A percentile compares a stretch with the other conserved stretches of the same genome.
These are phyloP conservation scores for Williopsis jadinii DNA, from an alignment of 1,139 yeast species.

Conservation along the genomic window DNA sequence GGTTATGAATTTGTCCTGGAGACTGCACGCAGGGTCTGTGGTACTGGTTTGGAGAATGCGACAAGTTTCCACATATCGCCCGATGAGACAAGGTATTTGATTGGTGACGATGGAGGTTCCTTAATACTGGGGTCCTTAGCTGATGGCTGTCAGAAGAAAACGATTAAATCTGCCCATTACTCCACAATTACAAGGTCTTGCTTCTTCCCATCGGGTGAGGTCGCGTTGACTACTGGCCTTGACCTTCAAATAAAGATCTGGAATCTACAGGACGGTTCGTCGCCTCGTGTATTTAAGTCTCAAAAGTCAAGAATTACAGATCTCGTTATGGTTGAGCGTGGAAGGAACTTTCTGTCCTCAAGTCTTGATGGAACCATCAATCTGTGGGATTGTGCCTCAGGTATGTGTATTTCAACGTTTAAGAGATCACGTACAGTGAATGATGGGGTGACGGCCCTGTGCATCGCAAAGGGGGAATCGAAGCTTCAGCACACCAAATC, in stretches of 20 bases:
- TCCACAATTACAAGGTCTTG: constrained; percentile 33
- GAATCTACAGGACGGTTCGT: constrained; percentile 40
- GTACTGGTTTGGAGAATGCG: constrained; percentile 1
- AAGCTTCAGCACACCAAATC: neutral
- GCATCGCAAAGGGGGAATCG: constrained; percentile 9
- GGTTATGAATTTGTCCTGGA: neutral
- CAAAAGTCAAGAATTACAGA: constrained; percentile 42
- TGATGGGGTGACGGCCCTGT: constrained; percentile 28
- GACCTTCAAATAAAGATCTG: constrained; percentile 55
- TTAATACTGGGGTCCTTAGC: constrained; percentile 23
- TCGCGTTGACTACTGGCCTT: constrained; percentile 44
- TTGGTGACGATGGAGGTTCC: constrained; percentile 41
- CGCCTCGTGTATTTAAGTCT: constrained; percentile 41
- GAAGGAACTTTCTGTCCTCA: constrained; percentile 54
- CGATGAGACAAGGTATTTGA: constrained; percentile 24
- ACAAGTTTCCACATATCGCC: constrained; percentile 30
- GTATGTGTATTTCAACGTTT: constrained; percentile 35
- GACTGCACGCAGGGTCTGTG: neutral
- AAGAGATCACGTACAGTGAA: constrained; percentile 27
- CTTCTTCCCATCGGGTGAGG: constrained; percentile 58
- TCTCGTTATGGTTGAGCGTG: constrained; percentile 46
- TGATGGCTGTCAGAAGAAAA: constrained; percentile 2
- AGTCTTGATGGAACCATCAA: constrained; percentile 46
- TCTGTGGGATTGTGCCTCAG: constrained; percentile 67
- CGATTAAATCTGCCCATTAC: constrained; percentile 37